Base-by-base conservation (phyloP, 257 asterid genomes). In the Mentha longifolia region DNA sequence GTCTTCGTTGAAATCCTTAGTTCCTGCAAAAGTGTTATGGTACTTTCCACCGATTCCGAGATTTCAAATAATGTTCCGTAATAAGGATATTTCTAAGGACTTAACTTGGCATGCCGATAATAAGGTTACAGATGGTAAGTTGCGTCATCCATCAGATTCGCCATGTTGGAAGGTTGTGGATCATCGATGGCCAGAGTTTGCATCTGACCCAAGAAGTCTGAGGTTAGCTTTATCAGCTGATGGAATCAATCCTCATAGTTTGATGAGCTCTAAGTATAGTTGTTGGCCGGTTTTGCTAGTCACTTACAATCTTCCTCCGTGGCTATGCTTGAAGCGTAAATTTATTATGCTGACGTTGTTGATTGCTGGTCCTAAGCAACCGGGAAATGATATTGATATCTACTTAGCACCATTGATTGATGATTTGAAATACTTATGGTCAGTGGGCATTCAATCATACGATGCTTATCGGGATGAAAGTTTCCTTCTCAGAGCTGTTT, bases 261-360 rank as follows among this genome's bases (percentile, higher is more conserved):
- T 57, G 1, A 57, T 57, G 41, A 28, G 8, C 14, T 49, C 55
- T 15, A 49, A 0, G 10, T 65, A 65, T 4, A 49, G 60, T 46
- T 65, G 71, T 65, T 49, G 46, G 71, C 60, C 15, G n/a, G 30
- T 65, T 3, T n/a, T 65, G 1, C 4, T 65, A 2, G 60, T 65
- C 3, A 65, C 45, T 2, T 47, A 65, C 13, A 65, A n/a, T n/a
- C n/a, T n/a, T n/a, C n/a, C n/a, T n/a, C n/a, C n/a, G n/a, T n/a
- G n/a, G n/a, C n/a, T n/a, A n/a, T n/a, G n/a, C n/a, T n/a, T n/a
- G n/a, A n/a, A n/a, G n/a, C n/a, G n/a, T n/a, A n/a, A n/a, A n/a
- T n/a, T n/a, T n/a, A n/a, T n/a, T n/a, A n/a, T n/a, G n/a, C n/a
- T n/a, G n/a, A n/a, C n/a, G n/a, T n/a, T n/a, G n/a, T n/a, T n/a